phyloP scores from a whole-genome alignment of 2,329 filamentous ascomycete species.

The Venturiaceae sp. region DNA sequence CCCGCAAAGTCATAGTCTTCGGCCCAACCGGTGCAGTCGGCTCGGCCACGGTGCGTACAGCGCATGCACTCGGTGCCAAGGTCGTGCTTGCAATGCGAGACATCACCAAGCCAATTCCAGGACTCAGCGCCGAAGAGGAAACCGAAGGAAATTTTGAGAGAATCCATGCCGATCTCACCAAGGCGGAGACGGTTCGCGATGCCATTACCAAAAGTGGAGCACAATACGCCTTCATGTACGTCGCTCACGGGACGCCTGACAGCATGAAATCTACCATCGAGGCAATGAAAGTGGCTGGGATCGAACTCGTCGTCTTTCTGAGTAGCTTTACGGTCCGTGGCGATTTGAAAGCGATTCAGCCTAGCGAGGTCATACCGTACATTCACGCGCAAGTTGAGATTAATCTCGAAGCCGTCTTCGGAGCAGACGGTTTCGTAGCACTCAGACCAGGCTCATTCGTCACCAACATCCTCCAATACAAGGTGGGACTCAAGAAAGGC shows the following conservation, averaged over 20 bases:
- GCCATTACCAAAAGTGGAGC: slow-evolving; percentile 35
- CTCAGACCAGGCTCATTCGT: background rate
- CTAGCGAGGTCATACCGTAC: background rate
- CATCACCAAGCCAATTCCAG: slow-evolving; percentile 31
- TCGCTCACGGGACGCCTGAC: slow-evolving; percentile 22
- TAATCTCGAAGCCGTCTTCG: background rate
- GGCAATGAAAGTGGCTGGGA: slow-evolving; percentile 35
- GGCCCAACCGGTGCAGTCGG: slow-evolving; percentile 40
- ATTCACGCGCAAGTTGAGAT: background rate
- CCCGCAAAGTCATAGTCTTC: slow-evolving; percentile 37
- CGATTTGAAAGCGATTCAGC: background rate
- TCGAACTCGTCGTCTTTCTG: slow-evolving; percentile 37
- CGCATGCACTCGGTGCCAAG: slow-evolving; percentile 30
- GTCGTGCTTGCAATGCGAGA: slow-evolving; percentile 41
- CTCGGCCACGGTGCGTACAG: slow-evolving; percentile 28
- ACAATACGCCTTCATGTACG: slow-evolving; percentile 40
- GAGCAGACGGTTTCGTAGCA: background rate
- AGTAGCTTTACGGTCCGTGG: background rate
- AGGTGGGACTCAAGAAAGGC: background rate
- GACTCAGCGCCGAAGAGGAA: slow-evolving; percentile 26
- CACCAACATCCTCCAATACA: background rate
- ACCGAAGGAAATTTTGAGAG: slow-evolving; percentile 22
- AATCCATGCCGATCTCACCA: slow-evolving; percentile 34
- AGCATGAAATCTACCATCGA: slow-evolving; percentile 29
- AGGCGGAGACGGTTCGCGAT: slow-evolving; percentile 28